Evolutionary conservation across 495 filamentous ascomycete genomes (phyloP).

Genomic region (Sordaria brevicollis): DNA sequence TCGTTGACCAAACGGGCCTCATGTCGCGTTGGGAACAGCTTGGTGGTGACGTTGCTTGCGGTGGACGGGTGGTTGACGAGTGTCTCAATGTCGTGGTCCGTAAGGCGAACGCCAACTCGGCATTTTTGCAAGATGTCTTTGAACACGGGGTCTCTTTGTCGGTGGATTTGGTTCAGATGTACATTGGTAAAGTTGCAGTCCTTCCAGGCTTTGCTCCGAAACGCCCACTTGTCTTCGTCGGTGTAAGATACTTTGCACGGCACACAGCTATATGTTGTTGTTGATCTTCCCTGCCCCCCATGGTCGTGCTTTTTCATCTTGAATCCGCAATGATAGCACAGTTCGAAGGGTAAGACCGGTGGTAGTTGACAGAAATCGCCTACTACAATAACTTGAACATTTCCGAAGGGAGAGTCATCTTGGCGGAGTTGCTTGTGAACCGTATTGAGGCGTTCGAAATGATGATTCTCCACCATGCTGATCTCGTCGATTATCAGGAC

Average conservation of each 20-base stretch:
- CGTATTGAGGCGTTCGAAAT: constrained; percentile 43
- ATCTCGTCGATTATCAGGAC: constrained; percentile 38
- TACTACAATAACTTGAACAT: constrained; percentile 85
- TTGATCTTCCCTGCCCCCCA: no score
- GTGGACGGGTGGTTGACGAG: constrained; percentile 35
- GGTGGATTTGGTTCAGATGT: constrained; percentile 39
- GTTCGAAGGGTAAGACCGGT: constrained; percentile 71
- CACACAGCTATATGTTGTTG: constrained; percentile 46
- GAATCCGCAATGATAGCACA: constrained; percentile 69
- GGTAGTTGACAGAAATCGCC: constrained; percentile 96
- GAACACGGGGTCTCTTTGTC: constrained; percentile 40
- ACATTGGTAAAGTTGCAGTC: constrained; percentile 26
- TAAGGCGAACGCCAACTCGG: constrained; percentile 31
- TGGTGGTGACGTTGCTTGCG: constrained; percentile 15
- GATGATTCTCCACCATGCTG: constrained; percentile 44
- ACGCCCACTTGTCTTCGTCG: constrained; percentile 30
- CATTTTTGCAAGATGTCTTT: constrained; percentile 42
- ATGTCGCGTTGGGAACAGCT: constrained; percentile 31
- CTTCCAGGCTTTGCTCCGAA: constrained; percentile 27
- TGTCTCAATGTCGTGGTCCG: constrained; percentile 25
- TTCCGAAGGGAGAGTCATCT: constrained; percentile 64
- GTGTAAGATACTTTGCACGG: constrained; percentile 17
- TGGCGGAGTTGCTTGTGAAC: constrained; percentile 34
- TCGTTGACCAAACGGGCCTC: constrained; percentile 33
- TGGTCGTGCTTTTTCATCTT: constrained; percentile 37